Base-by-base conservation (phyloP, 2,329 filamentous ascomycete species). In the Fusarium stilboides region DNA sequence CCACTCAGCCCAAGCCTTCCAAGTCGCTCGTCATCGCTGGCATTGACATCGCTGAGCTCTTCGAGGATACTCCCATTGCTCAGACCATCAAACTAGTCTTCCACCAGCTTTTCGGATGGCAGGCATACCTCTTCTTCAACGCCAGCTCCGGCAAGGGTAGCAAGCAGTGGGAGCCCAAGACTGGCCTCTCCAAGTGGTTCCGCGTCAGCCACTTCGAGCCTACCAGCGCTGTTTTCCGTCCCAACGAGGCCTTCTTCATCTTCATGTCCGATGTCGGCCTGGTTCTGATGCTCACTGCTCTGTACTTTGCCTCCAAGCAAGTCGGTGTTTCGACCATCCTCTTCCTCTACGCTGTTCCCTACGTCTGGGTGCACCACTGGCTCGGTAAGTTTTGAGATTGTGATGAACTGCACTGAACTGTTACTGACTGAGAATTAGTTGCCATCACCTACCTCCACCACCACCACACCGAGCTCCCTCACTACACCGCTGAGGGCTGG, bases 371-470 rank as follows among this genome's bases (percentile, higher is more conserved):
- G 34, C 89, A 92, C 81, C 87, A 91, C 82, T 92, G 89, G 89
- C 84, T 92, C 55, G 85, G 86, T 88, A 80, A 73, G 84, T 40
- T 33, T 46, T 53, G 14, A 8, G 6, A 5, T 17, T 6, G 28
- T 12, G n/a, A 39, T 17, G 26, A 39, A 49, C 39, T 17, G 15
- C 10, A 24, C n/a, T 42, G 52, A 34, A 37, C 15, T 42, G 36
- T 42, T 13, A 26, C 60, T 69, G 33, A 72, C 46, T 33, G 31
- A 20, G 37, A 26, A 42, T 28, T 61, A 89, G 89, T 93, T 20
- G 89, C 89, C 67, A 92, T 93, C 76, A 93, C 91, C 47, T 93
- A 91, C 79, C 88, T 93, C 20, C 91, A 93, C 79, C 91, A 93
- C 83, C 91, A 89, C 57, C 88, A 92, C 75, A 80, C 80, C n/a